Percentiles rank a stretch among this genome's conserved stretches.
Evolutionary conservation across 352 stramenopile genomes (phyloP).

Genomic region (Globisporangium nodosum): DNA sequence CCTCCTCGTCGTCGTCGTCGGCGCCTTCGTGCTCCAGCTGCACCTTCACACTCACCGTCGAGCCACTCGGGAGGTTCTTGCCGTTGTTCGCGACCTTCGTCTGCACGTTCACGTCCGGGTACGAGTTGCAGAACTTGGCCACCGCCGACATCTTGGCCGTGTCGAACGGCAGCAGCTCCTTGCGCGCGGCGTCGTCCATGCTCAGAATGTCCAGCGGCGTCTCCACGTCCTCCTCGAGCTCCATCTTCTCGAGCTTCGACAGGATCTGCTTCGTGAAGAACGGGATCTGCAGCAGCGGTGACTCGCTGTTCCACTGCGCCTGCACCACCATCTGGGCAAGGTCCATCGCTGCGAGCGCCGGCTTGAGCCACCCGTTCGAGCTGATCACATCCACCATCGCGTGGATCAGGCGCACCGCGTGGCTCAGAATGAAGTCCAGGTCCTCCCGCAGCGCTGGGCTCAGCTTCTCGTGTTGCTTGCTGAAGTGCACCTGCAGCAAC

Average conservation of each 20-base stretch:
- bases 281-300: conserved; percentile 94
- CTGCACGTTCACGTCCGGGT: conserved; percentile 96
- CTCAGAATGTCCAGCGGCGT: conserved; percentile 85
- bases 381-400: conserved; percentile 99
- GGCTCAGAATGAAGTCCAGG: conserved; percentile 87
- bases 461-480: conserved; percentile 86
- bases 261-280: conserved; percentile 94
- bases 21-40: conserved; percentile 91
- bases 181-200: conserved; percentile 91
- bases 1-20: conserved; percentile 89
- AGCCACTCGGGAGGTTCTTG: conserved; percentile 89
- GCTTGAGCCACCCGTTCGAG: conserved; percentile 98
- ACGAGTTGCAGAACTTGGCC: conserved; percentile 99
- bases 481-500: conserved; percentile 97
- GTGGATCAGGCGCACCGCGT: conserved; percentile 93
- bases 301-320: conserved; percentile 97
- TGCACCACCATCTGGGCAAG: conserved; percentile 99
- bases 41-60: conserved; percentile 86
- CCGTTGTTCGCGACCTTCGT: conserved; percentile 89
- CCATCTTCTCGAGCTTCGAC: conserved; percentile 41
- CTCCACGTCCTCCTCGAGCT: conserved; percentile 69
- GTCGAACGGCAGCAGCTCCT: conserved; percentile 86
- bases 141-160: conserved; percentile 94
- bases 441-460: conserved; percentile 91
- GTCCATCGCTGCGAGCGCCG: conserved; percentile 98